Evolutionary conservation across 2,329 filamentous ascomycete species (phyloP).

Genomic region (Pseudocercospora fuligena): DNA sequence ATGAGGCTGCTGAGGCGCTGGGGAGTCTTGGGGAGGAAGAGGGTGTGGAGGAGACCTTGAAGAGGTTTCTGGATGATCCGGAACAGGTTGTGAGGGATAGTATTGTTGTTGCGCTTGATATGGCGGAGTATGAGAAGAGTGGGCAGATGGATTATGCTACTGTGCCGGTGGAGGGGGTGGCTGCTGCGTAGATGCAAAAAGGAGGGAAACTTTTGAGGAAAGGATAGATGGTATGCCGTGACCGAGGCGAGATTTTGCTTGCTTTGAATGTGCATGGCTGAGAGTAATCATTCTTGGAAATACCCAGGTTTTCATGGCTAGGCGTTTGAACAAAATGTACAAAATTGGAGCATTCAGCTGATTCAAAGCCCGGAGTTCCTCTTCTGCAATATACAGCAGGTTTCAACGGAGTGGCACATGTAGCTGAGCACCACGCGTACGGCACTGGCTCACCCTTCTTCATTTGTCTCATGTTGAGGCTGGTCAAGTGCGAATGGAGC

Average conservation of each 20-base stretch:
- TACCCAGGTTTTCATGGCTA: neutral
- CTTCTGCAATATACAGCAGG: neutral
- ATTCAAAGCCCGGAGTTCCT: neutral
- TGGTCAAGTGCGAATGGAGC: neutral
- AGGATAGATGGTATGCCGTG: conserved; percentile 15
- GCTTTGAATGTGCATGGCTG: neutral
- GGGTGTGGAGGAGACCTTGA: conserved; percentile 85
- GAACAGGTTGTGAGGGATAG: conserved; percentile 95
- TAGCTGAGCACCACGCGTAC: neutral
- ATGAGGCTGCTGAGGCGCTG: conserved; percentile 95
- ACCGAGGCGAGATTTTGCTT: neutral
- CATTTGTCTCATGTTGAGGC: neutral
- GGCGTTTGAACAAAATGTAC: neutral
- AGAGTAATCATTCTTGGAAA: neutral
- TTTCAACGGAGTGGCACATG: neutral
- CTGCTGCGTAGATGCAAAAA: conserved; percentile 24
- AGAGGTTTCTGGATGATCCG: conserved; percentile 82
- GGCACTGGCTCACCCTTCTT: neutral
- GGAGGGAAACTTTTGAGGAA: neutral
- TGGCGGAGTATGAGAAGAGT: conserved; percentile 94
- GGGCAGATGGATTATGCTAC: conserved; percentile 90
- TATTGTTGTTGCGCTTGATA: conserved; percentile 92
- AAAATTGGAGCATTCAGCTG: neutral
- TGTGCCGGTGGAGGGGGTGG: conserved; percentile 60
- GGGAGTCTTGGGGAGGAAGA: conserved; percentile 92